These are phyloP conservation scores for Paramecium caudatum DNA, from an alignment of 73 alveolate species.

Conservation along the genomic window DNA sequence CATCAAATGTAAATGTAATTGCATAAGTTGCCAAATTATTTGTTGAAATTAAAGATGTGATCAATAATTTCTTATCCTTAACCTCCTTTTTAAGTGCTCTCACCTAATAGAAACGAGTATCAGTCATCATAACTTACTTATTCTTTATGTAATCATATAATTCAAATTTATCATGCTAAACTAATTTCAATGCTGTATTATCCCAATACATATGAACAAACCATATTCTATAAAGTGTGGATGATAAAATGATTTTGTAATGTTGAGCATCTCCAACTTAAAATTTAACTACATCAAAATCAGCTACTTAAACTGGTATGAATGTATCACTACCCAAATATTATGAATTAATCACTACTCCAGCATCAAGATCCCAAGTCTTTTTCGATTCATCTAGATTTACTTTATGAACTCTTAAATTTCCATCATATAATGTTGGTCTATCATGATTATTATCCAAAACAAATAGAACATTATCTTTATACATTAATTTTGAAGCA, in stretches of 20 bases:
- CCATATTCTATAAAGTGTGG: not conserved
- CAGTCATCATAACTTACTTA: not conserved
- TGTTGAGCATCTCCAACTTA: not conserved
- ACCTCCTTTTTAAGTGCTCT: not conserved
- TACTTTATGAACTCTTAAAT: slow-evolving; percentile 5
- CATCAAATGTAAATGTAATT: slow-evolving; percentile 4
- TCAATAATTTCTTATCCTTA: not conserved
- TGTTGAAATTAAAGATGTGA: slow-evolving; percentile 11
- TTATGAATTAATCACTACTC: not conserved
- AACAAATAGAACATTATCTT: not conserved
- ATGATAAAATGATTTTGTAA: not conserved
- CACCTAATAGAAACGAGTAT: slow-evolving; percentile 53
- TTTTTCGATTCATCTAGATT: not conserved
- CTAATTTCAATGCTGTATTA: not conserved
- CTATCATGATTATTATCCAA: not conserved
- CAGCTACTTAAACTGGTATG: slow-evolving; percentile 1
- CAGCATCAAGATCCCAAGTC: not conserved
- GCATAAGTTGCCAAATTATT: slow-evolving; percentile 37
- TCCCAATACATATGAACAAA: not conserved
- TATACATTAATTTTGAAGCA: slow-evolving; percentile 6
- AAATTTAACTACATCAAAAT: slow-evolving; percentile 58
- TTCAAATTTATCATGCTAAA: not conserved
- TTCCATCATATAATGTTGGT: not conserved
- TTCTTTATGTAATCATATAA: not conserved
- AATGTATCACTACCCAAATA: not conserved